Percentiles rank a stretch among this genome's conserved stretches.
phyloP scores from a whole-genome alignment of 352 stramenopile genomes.

The Phytophthora pisi region DNA sequence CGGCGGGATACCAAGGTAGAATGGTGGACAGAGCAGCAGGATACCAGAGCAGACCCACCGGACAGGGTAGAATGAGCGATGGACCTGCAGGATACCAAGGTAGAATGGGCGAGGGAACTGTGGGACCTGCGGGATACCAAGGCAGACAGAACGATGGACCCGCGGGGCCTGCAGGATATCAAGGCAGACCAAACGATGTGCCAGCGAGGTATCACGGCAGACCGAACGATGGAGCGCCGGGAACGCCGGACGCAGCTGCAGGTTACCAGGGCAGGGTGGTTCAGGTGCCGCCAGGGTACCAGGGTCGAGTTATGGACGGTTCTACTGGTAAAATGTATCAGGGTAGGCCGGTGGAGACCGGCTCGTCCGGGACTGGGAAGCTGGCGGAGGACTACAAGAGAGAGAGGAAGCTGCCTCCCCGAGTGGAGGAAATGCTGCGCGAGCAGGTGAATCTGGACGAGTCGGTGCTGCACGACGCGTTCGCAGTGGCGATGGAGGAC shows the following conservation, averaged over 20 bases:
- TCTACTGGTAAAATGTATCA: constrained; percentile 21
- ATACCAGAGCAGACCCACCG: not conserved
- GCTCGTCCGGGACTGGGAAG: constrained; percentile 13
- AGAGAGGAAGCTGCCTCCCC: constrained; percentile 27
- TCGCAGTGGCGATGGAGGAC: constrained; percentile 61
- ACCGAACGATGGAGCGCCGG: not conserved
- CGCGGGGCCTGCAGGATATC: too few species aligned
- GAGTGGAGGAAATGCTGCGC: constrained; percentile 38
- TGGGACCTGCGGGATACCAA: not conserved
- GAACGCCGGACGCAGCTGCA: not conserved
- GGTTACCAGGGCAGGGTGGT: constrained; percentile 9
- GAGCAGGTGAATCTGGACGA: constrained; percentile 51
- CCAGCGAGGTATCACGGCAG: constrained; percentile 7
- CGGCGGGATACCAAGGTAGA: constrained; percentile 15
- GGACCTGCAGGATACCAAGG: not conserved
- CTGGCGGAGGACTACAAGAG: constrained; percentile 39
- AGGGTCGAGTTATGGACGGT: constrained; percentile 7
- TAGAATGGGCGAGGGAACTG: too few species aligned
- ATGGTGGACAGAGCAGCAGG: constrained; percentile 1
- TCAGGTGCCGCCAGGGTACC: constrained; percentile 8
- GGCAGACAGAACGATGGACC: not conserved
- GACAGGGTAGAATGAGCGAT: constrained; percentile 1
- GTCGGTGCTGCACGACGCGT: constrained; percentile 42
- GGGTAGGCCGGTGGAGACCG: not conserved
- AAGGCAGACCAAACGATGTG: not conserved